Percentiles rank a stretch among this genome's conserved stretches.
phyloP scores from a whole-genome alignment of 129 eudicot species.

The Lonicera japonica region DNA sequence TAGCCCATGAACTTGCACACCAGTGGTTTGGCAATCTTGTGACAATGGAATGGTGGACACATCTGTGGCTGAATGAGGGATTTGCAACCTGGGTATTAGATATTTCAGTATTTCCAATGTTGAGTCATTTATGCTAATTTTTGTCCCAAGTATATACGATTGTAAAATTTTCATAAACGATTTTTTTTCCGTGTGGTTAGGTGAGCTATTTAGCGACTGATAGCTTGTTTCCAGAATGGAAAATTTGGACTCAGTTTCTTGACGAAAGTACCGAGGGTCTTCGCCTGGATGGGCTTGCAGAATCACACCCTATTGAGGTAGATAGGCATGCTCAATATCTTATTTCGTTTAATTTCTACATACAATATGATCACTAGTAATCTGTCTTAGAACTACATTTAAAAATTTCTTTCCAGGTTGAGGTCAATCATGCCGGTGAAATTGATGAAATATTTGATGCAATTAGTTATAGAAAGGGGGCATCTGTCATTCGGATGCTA shows the following conservation, averaged over 20 bases:
- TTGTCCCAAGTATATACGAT: slow-evolving; percentile 1
- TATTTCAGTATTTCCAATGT: slow-evolving; percentile 2
- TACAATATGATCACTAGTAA: slow-evolving; percentile 1
- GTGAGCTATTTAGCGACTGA: slow-evolving; percentile 93
- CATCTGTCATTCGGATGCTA: slow-evolving; percentile 94
- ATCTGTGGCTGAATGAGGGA: slow-evolving; percentile 96
- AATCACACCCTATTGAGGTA: slow-evolving; percentile 99
- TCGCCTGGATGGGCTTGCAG: slow-evolving; percentile 94
- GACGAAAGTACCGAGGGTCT: slow-evolving; percentile 94
- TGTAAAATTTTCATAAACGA: neutral
- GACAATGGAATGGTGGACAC: slow-evolving; percentile 99
- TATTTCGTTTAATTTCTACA: neutral
- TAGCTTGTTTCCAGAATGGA: slow-evolving; percentile 93
- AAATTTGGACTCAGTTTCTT: slow-evolving; percentile 98
- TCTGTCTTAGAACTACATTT: slow-evolving; percentile 5
- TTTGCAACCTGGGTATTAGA: slow-evolving; percentile 92
- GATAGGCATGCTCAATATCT: slow-evolving; percentile 5
- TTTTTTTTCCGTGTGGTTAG: slow-evolving; percentile 33
- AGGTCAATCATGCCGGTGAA: slow-evolving; percentile 86
- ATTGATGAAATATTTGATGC: slow-evolving; percentile 98
- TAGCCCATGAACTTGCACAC: slow-evolving; percentile 98
- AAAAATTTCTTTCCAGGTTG: slow-evolving; percentile 52
- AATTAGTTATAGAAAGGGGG: slow-evolving; percentile 92
- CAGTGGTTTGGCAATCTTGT: slow-evolving; percentile 99
- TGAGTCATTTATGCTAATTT: slow-evolving; percentile 3